Percentiles rank a stretch among this genome's conserved stretches.
Conservation (phyloP, 2,329 filamentous ascomycete genomes). For the Nothomitra cinnamomea region DNA sequence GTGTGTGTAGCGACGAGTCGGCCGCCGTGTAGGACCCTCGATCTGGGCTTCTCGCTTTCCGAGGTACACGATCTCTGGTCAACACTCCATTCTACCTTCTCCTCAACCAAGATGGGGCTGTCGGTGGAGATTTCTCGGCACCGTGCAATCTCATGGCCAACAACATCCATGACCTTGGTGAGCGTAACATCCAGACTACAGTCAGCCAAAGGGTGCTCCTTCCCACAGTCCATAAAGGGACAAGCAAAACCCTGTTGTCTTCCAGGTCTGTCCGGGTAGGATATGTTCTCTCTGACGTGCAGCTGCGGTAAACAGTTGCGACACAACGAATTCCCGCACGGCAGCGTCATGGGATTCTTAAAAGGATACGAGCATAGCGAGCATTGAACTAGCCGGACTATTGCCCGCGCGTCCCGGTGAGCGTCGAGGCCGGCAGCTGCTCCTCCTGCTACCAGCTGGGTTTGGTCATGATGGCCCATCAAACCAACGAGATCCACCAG, state of each 20-base stretch:
- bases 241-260: constrained; percentile 58
- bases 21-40: constrained; percentile 36
- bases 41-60: constrained; percentile 19
- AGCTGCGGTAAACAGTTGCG: constrained; percentile 53
- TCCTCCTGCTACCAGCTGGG: constrained; percentile 14
- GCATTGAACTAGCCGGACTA: constrained; percentile 66
- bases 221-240: constrained; percentile 46
- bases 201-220: constrained; percentile 60
- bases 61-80: constrained; percentile 13
- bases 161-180: constrained; percentile 48
- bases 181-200: constrained; percentile 63
- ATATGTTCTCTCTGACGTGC: constrained; percentile 49
- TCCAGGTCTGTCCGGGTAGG: constrained; percentile 54
- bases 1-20: constrained; percentile 48
- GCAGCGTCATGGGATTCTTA: constrained; percentile 52
- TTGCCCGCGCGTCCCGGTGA: constrained; percentile 38
- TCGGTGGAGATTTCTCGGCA: constrained; percentile 19
- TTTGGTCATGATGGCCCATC: constrained; percentile 24
- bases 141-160: constrained; percentile 35
- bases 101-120: constrained; percentile 24
- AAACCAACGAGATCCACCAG: constrained; percentile 15
- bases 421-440: constrained; percentile 26
- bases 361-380: constrained; percentile 53
- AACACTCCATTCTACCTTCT: constrained; percentile 21
- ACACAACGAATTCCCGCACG: constrained; percentile 69